phyloP scores from a whole-genome alignment of 805 yeast species.

The Brettanomyces sp. region DNA sequence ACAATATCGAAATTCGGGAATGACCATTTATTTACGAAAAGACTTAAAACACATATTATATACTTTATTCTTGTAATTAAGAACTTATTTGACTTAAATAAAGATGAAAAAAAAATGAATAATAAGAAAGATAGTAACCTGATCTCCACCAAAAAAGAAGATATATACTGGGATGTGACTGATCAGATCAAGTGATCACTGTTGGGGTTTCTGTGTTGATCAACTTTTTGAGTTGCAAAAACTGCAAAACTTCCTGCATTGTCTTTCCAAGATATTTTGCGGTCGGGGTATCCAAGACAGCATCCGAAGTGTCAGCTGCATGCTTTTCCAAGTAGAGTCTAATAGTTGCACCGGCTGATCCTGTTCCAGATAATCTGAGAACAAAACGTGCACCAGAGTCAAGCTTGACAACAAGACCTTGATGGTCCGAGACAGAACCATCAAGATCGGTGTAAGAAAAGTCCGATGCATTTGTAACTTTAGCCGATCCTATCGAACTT shows the following conservation, averaged over 20 bases:
- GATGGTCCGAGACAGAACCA: conserved; percentile 80
- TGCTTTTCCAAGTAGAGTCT: conserved; percentile 85
- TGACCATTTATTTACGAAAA: conserved; percentile 1
- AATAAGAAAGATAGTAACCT: neutral
- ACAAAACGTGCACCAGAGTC: conserved; percentile 78
- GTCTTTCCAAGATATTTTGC: conserved; percentile 61
- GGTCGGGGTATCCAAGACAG: conserved; percentile 36
- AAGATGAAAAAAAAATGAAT: neutral
- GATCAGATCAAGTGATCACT: conserved; percentile 55
- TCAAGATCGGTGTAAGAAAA: conserved; percentile 91
- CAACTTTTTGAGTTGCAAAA: conserved; percentile 62
- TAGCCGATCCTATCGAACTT: conserved; percentile 32
- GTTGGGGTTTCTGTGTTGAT: conserved; percentile 83
- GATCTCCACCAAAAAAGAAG: neutral
- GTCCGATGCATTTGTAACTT: conserved; percentile 71
- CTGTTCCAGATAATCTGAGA: conserved; percentile 91
- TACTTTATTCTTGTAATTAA: no score
- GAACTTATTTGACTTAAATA: neutral
- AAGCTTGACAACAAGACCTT: conserved; percentile 80
- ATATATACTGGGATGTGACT: neutral
- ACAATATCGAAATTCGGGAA: conserved; percentile 17
- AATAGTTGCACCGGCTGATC: conserved; percentile 95
- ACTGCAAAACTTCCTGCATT: conserved; percentile 51
- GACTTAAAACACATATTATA: neutral
- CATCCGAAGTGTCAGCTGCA: conserved; percentile 46